Percentiles rank a stretch among this genome's conserved stretches.
phyloP scores from a whole-genome alignment of 306 rosid genomes.

The Styphnolobium japonicum region DNA sequence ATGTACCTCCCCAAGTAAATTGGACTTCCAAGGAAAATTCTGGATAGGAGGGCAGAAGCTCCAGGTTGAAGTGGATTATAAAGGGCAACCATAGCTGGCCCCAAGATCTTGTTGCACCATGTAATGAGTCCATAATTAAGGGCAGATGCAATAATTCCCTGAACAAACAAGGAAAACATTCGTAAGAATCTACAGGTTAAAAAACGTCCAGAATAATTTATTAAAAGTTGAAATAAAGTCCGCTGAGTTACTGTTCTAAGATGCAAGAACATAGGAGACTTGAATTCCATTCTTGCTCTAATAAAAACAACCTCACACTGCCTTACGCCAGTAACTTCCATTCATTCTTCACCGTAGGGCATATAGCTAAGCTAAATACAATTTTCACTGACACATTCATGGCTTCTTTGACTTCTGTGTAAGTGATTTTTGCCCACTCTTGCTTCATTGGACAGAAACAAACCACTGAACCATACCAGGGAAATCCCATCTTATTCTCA shows the following conservation, averaged over 20 bases:
- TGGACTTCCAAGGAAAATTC: slow-evolving; percentile 91
- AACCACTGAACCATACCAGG: background rate
- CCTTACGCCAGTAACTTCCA: background rate
- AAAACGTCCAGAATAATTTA: slow-evolving; percentile 1
- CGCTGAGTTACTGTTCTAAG: background rate
- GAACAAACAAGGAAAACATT: slow-evolving; percentile 24
- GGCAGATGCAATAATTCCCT: slow-evolving; percentile 93
- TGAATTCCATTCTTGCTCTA: slow-evolving; percentile 5
- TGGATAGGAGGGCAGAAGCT: slow-evolving; percentile 74
- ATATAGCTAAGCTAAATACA: background rate
- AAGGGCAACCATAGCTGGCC: slow-evolving; percentile 95
- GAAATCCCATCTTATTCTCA: slow-evolving; percentile 2
- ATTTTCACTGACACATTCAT: background rate
- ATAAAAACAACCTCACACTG: background rate
- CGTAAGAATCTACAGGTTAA: background rate
- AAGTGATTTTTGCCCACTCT: background rate
- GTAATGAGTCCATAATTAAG: slow-evolving; percentile 90
- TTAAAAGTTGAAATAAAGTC: background rate
- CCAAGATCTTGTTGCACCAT: slow-evolving; percentile 93
- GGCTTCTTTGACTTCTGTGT: background rate
- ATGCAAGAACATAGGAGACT: background rate
- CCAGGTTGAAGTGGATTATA: slow-evolving; percentile 98
- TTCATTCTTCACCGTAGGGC: background rate
- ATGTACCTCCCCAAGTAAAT: slow-evolving; percentile 89
- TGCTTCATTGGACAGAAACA: background rate